Conservation (phyloP, 2,329 filamentous ascomycete genomes). For the Cyclaneusma minus region DNA sequence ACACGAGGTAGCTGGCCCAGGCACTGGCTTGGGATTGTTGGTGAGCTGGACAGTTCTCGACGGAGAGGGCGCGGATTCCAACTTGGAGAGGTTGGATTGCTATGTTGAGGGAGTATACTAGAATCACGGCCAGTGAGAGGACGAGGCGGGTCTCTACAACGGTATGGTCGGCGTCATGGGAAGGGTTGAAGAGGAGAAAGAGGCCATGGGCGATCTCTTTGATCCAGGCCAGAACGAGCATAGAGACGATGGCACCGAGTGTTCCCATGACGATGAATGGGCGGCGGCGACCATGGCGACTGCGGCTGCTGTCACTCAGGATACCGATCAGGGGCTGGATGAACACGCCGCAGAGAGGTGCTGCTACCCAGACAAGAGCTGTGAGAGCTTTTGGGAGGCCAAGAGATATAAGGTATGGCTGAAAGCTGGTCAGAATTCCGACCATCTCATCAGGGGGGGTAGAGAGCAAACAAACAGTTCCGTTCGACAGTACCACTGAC, state of each 20-base stretch:
- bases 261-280: constrained; percentile 36
- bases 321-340: constrained; percentile 38
- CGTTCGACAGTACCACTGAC: no score
- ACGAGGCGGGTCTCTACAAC: constrained; percentile 4
- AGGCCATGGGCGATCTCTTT: constrained; percentile 21
- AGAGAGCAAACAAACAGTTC: no score
- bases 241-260: constrained; percentile 29
- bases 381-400: constrained; percentile 34
- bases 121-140: constrained; percentile 9
- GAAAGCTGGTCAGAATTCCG: no score
- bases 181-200: constrained; percentile 1
- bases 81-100: constrained; percentile 19
- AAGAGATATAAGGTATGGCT: constrained; percentile 35
- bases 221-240: constrained; percentile 33
- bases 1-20: constrained; percentile 14
- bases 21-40: constrained; percentile 18
- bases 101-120: constrained; percentile 16
- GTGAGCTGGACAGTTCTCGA: constrained; percentile 16
- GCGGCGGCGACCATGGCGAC: constrained; percentile 30
- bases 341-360: constrained; percentile 33
- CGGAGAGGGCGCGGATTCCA: constrained; percentile 17
- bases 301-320: constrained; percentile 32
- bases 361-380: constrained; percentile 38
- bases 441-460: no score
- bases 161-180: constrained; percentile 1